Base-by-base conservation (phyloP, 495 filamentous ascomycete genomes). In the Bombardia bombarda region DNA sequence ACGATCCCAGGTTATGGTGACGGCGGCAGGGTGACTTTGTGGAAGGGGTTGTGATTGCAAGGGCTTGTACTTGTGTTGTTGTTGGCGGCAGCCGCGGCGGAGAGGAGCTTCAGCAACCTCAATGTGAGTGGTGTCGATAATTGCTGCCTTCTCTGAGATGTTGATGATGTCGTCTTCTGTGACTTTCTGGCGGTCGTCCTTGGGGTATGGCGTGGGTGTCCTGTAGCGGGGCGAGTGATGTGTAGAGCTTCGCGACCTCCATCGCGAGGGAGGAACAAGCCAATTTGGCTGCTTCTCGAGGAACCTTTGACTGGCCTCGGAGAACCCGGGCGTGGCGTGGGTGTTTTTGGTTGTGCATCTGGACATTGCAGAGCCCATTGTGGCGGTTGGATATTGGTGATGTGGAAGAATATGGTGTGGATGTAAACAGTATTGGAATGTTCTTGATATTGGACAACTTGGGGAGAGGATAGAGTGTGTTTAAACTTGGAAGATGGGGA, bases 211-310 rank as follows among this genome's bases (percentile, higher is more conserved):
- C 12, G 55, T 58, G 6, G 55, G 55, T 12, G 55, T 55, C 5
- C 55, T 51, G 42, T 58, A 58, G 41, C 55, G 55, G 16, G 49
- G 43, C 2, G 55, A 47, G 12, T 52, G 51, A 19, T 49, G 14
- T 42, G 32, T 43, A 1, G 18, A 21, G 13, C 26, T 30, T 18
- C 31, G 31, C 4, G 49, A 32, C 14, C 48, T 45, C 55, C 55
- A 58, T 28, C 36, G 38, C 1, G 51, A 40, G 0, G 55, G 55
- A 1, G 51, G 31, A 3, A 48, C 20, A 2, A 58, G 49, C 55
- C 55, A 58, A 49, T 58, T 58, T n/a, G 55, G 55, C 21, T 58
- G 55, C 32, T 32, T 55, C 18, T 55, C 51, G 38, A 58, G 42
- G 22, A 58, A 43, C 45, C 41, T 57, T 33, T 58, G 46, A 3